Evolutionary conservation across 176 grass and related monocot genomes (phyloP).

Genomic region (Guadua angustifolia): DNA sequence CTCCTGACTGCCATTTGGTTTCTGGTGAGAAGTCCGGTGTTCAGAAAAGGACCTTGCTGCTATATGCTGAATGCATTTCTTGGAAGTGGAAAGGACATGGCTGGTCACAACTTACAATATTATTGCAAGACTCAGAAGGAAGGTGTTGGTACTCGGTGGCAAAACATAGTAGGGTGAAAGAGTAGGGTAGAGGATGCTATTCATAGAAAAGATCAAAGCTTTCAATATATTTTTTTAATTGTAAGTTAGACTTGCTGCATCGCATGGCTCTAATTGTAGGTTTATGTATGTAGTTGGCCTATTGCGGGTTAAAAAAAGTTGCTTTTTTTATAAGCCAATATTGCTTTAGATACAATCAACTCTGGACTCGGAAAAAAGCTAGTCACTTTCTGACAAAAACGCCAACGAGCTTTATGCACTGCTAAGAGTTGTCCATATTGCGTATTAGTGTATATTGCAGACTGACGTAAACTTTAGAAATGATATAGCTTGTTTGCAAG

Average conservation of each 20-base stretch:
- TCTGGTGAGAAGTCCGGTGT: not conserved
- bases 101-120: not conserved
- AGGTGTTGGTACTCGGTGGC: conserved; percentile 1
- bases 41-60: not conserved
- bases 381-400: not conserved
- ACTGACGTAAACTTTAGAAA: not conserved
- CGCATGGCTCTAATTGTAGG: not conserved
- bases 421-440: not conserved
- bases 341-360: not conserved
- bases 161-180: too few relatives aligned
- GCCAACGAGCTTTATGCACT: not conserved
- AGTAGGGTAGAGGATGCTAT: not conserved
- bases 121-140: not conserved
- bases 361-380: not conserved
- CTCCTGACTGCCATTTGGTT: conserved; percentile 43
- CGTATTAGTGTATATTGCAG: not conserved
- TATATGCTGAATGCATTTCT: not conserved
- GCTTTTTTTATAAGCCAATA: not conserved
- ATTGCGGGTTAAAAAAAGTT: not conserved
- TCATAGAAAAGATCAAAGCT: conserved; percentile 12
- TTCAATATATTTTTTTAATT: conserved; percentile 15
- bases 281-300: not conserved
- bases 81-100: conserved; percentile 1
- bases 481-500: not conserved
- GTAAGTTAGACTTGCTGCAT: not conserved